Percentiles rank a stretch among this genome's conserved stretches.
These are phyloP conservation scores for Ustilago lituana DNA, from an alignment of 1,284 basidiomycete species.

Conservation along the genomic window DNA sequence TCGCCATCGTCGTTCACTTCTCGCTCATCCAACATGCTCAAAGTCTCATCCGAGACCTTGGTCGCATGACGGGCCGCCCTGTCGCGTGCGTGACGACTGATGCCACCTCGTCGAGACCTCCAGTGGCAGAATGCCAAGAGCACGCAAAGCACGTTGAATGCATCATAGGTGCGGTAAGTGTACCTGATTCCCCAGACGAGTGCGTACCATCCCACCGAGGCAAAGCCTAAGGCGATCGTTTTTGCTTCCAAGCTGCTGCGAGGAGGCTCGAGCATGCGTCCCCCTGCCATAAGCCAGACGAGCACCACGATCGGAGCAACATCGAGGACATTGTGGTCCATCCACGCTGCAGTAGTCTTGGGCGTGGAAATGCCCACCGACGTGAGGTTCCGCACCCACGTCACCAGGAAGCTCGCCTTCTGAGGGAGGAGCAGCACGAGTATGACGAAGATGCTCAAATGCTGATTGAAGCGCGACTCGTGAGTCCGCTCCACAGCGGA, in stretches of 20 bases:
- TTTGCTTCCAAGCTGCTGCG: conserved; percentile 17
- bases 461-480: conserved; percentile 70
- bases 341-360: conserved; percentile 44
- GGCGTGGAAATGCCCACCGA: conserved; percentile 66
- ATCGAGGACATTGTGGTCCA: conserved; percentile 77
- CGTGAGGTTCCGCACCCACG: conserved; percentile 82
- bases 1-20: not conserved
- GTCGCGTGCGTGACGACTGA: not conserved
- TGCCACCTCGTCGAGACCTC: conserved; percentile 23
- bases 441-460: conserved; percentile 73
- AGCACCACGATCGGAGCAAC: conserved; percentile 76
- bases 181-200: conserved; percentile 51
- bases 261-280: conserved; percentile 36
- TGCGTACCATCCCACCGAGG: conserved; percentile 29
- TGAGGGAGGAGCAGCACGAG: conserved; percentile 87
- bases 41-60: conserved; percentile 26
- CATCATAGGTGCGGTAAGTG: conserved; percentile 46
- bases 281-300: conserved; percentile 53
- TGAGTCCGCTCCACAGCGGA: conserved; percentile 26
- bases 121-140: conserved; percentile 34
- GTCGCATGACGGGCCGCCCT: not conserved
- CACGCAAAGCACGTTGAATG: conserved; percentile 26
- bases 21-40: conserved; percentile 17
- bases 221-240: conserved; percentile 23
- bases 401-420: conserved; percentile 80